Evolutionary conservation across 2,329 filamentous ascomycete genomes (phyloP), one percentile per base, ranked within the genome.

Genomic region (Colletotrichum musicola): DNA sequence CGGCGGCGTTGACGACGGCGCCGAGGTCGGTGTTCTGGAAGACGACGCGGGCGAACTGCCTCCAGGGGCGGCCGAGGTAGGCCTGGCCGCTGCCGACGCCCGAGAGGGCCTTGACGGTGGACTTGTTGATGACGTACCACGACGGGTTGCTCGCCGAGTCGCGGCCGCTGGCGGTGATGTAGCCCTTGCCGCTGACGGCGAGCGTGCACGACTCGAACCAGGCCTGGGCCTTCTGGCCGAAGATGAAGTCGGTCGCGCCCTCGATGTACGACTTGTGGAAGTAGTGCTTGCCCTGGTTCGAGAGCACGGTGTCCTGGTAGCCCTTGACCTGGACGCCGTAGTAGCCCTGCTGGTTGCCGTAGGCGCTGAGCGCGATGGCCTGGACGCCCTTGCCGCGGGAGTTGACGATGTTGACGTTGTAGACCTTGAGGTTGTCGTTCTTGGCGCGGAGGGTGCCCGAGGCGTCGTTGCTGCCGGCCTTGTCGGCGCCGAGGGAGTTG

Each of bases 171-270:
- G 83, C 83, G 2, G 82, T 83, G 53, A 84, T 74, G 65, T 82
- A 83, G 16, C 82, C 82, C 2, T 78, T 78, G 18, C 77, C 74
- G 10, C 84, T 76, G 57, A 85, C 83, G 49, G 81, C 77, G 70
- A 89, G 84, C 51, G 83, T 81, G 66, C 81, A 81, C 14, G 77
- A 72, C 64, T 87, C 83, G 71, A 89, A 86, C 86, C 86, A 89
- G 18, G 82, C 82, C 6, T 77, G 74, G 3, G 83, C 86, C 35
- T 81, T 75, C 74, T 88, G 85, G 22, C 87, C 88, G 71, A 89
- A 90, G 74, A 89, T 87, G 77, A 88, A 89, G 75, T 89, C 87
- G 10, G 85, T 85, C 1, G 85, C 85, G 44, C 87, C 87, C 69
- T 84, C 80, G 71, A 89, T 88, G 72, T 84, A 84, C 72, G 81